Base-by-base conservation (phyloP, 202 grass and related monocot species). In the Musa balbisiana region DNA sequence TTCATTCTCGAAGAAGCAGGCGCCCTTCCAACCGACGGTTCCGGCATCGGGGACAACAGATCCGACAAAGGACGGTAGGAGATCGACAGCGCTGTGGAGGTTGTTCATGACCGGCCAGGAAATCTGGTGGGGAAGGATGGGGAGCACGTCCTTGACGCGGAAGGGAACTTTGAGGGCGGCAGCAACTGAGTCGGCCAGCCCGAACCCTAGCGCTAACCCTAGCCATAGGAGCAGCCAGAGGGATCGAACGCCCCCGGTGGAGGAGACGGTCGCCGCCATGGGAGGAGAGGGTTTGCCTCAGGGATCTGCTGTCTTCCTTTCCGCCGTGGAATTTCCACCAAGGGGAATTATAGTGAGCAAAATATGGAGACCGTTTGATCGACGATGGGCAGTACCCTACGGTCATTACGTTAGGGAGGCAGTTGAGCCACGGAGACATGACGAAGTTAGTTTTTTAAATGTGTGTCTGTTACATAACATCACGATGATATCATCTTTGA, bases 71-170 rank as follows among this genome's bases (percentile, higher is more conserved):
- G 84, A 93, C 53, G 93, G 93, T 21, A 97, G 87, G 10, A 97
- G 82, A 77, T 97, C 93, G 60, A 93, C 84, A 75, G 93, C 93
- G 86, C 86, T 93, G 79, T 97, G 93, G 33, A 97, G 56, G 11
- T 78, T 87, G 83, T 86, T 89, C 90, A 97, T 85, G 62, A 97
- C 84, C 26, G 93, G 93, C 93, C 93, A 97, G 72, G 90, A 84
- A 43, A 97, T 84, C 78, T 93, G 88, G 56, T 89, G 83, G 62
- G 93, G 93, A 50, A 97, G 86, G 79, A 97, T 81, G 17, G 93
- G 93, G 52, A 97, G 87, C 26, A 97, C 82, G 80, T 97, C 93
- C 66, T 88, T 86, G 19, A 86, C 73, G 76, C 90, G 80, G 84
- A 97, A 93, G 9, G 93, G 90, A 60, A 89, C 69, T 79, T 87